Percentiles rank a stretch among this genome's conserved stretches.
Evolutionary conservation across 352 stramenopile genomes (phyloP).

Genomic region (Globisporangium megalacanthum): DNA sequence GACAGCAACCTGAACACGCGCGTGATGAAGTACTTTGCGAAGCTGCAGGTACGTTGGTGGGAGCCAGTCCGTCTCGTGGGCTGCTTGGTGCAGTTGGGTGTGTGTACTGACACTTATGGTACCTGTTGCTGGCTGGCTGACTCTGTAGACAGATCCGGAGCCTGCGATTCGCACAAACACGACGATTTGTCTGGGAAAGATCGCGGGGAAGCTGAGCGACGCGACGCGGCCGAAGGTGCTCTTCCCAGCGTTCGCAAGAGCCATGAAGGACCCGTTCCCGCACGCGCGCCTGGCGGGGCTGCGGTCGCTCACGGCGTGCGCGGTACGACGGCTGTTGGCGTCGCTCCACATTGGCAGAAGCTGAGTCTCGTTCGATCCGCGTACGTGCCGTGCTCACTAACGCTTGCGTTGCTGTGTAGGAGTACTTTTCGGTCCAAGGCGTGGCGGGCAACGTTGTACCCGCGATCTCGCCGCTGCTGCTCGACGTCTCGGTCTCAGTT

Average conservation of each 20-base stretch:
- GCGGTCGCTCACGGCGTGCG: constrained; percentile 70
- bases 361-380: not conserved
- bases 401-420: constrained; percentile 16
- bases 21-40: constrained; percentile 91
- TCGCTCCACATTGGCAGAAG: not conserved
- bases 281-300: constrained; percentile 85
- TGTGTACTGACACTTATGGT: not conserved
- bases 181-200: constrained; percentile 90
- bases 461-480: constrained; percentile 66
- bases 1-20: constrained; percentile 90
- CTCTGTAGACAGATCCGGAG: constrained; percentile 72
- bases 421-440: constrained; percentile 71
- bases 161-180: constrained; percentile 92
- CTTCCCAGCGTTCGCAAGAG: constrained; percentile 82
- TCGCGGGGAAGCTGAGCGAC: constrained; percentile 83
- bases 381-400: not conserved
- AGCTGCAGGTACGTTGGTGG: constrained; percentile 61
- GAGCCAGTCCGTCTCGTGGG: no score
- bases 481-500: constrained; percentile 78
- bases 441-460: constrained; percentile 71
- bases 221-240: constrained; percentile 85
- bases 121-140: not conserved
- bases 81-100: not conserved
- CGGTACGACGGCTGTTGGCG: constrained; percentile 25
- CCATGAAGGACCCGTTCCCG: constrained; percentile 84